Conservation (phyloP, 2,329 filamentous ascomycete species). For the Diplocarpon mali region DNA sequence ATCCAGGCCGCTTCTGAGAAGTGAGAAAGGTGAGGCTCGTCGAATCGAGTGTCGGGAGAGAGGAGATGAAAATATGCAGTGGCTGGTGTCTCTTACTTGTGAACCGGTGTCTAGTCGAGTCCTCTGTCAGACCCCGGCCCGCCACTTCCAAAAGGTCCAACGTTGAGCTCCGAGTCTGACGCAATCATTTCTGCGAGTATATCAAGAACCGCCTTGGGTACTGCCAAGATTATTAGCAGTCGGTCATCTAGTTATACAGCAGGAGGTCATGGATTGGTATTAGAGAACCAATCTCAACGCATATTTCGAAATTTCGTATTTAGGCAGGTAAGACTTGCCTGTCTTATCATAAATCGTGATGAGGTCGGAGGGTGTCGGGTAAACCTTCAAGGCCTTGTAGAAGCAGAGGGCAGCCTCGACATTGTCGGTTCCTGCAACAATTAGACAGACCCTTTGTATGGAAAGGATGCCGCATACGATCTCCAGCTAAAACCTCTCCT, state of each 20-base stretch:
- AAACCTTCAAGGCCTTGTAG: slow-evolving; percentile 98
- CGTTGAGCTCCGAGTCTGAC: slow-evolving; percentile 64
- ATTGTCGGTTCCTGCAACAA: slow-evolving; percentile 46
- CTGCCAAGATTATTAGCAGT: slow-evolving; percentile 12
- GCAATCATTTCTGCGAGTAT: slow-evolving; percentile 98
- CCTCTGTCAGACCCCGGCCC: slow-evolving; percentile 23
- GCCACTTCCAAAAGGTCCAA: slow-evolving; percentile 32
- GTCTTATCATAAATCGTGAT: slow-evolving; percentile 98
- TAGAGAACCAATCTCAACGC: no score
- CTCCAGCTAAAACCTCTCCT: slow-evolving; percentile 72
- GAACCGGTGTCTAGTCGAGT: slow-evolving; percentile 22
- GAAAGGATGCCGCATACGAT: slow-evolving; percentile 47
- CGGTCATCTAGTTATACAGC: not conserved
- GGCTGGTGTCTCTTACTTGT: slow-evolving; percentile 1
- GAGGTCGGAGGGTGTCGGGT: slow-evolving; percentile 83
- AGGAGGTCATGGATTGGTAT: no score
- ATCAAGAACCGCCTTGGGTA: slow-evolving; percentile 70
- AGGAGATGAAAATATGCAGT: slow-evolving; percentile 9
- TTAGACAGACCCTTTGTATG: slow-evolving; percentile 6
- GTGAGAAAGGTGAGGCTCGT: slow-evolving; percentile 4
- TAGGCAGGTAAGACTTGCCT: slow-evolving; percentile 33
- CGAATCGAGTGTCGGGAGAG: slow-evolving; percentile 7
- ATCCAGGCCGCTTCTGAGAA: slow-evolving; percentile 13
- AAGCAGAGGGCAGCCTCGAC: slow-evolving; percentile 88
- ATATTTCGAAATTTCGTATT: slow-evolving; percentile 7